phyloP scores from a whole-genome alignment of 1,284 basidiomycete genomes.

The Prillingera fragicola region DNA sequence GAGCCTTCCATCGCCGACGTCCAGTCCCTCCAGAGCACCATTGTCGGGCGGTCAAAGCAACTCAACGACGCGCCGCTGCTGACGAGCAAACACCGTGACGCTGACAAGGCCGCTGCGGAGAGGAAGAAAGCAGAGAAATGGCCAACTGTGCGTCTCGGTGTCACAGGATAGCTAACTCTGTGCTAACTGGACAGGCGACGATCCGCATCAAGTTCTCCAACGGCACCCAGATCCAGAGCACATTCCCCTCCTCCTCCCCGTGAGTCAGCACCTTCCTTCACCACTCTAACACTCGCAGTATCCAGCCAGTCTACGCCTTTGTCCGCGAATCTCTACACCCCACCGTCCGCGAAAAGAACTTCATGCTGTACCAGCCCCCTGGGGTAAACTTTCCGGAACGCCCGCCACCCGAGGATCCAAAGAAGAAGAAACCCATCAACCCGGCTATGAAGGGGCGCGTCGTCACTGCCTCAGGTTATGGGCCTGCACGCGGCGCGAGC shows the following conservation, averaged over 20 bases:
- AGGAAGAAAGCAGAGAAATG: conserved; percentile 40
- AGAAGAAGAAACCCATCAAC: conserved; percentile 17
- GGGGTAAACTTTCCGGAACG: conserved; percentile 41
- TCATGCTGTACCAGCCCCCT: conserved; percentile 48
- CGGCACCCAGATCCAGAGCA: conserved; percentile 43
- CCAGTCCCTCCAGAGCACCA: conserved; percentile 34
- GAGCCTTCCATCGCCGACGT: conserved; percentile 40
- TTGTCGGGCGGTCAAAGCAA: conserved; percentile 27
- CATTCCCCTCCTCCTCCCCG: conserved; percentile 40
- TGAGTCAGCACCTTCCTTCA: conserved; percentile 17
- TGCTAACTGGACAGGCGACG: conserved; percentile 29
- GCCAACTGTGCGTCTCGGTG: conserved; percentile 34
- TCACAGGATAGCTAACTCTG: neutral
- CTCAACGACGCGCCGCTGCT: conserved; percentile 43
- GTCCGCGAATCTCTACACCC: conserved; percentile 35
- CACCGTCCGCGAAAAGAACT: conserved; percentile 25
- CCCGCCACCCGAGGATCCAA: conserved; percentile 20
- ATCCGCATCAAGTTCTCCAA: conserved; percentile 46
- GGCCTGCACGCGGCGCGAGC: conserved; percentile 26
- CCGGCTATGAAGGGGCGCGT: conserved; percentile 23
- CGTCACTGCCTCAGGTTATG: conserved; percentile 36
- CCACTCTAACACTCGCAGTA: conserved; percentile 27
- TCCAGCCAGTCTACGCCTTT: conserved; percentile 47
- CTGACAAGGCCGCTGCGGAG: conserved; percentile 30
- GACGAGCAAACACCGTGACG: conserved; percentile 39